Evolutionary conservation across 2,329 filamentous ascomycete genomes (phyloP).

Genomic region (Gnomoniopsis smithogilvyi): DNA sequence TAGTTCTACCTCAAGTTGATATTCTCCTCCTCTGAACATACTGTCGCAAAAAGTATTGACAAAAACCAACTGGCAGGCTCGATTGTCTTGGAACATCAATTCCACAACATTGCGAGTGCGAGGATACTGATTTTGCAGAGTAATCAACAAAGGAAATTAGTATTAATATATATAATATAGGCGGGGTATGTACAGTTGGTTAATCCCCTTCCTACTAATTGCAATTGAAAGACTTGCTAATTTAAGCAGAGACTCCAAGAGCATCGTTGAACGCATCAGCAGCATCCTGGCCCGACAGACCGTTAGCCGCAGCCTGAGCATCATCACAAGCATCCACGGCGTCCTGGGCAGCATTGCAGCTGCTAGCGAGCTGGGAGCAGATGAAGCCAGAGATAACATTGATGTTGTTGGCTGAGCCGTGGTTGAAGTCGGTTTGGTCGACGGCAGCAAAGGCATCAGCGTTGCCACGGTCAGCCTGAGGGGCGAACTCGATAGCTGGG

Average conservation of each 20-base stretch:
- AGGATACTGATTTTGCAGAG: too few relatives aligned
- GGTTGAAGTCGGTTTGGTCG: slow-evolving; percentile 43
- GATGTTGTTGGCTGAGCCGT: slow-evolving; percentile 44
- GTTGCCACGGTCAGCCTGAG: slow-evolving; percentile 44
- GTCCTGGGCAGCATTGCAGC: slow-evolving; percentile 30
- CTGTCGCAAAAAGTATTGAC: too few relatives aligned
- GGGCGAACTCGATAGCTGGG: slow-evolving; percentile 47
- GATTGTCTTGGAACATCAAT: too few relatives aligned
- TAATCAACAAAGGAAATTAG: background rate
- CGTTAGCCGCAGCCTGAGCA: slow-evolving; percentile 29
- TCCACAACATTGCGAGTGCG: too few relatives aligned
- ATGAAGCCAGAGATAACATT: slow-evolving; percentile 35
- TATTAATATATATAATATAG: background rate
- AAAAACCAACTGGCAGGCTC: too few relatives aligned
- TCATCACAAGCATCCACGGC: slow-evolving; percentile 31
- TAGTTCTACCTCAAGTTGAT: too few relatives aligned
- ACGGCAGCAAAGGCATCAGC: slow-evolving; percentile 39
- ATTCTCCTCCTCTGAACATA: too few relatives aligned
- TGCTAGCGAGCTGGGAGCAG: slow-evolving; percentile 32
- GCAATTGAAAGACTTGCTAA: too few relatives aligned
- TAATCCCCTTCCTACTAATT: slow-evolving; percentile 1
- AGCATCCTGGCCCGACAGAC: slow-evolving; percentile 31
- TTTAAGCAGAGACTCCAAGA: slow-evolving; percentile 28
- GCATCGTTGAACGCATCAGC: slow-evolving; percentile 37
- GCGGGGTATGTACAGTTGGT: background rate